Evolutionary conservation across 108 stramenopile genomes (phyloP).

Genomic region (Fragilaria radians): DNA sequence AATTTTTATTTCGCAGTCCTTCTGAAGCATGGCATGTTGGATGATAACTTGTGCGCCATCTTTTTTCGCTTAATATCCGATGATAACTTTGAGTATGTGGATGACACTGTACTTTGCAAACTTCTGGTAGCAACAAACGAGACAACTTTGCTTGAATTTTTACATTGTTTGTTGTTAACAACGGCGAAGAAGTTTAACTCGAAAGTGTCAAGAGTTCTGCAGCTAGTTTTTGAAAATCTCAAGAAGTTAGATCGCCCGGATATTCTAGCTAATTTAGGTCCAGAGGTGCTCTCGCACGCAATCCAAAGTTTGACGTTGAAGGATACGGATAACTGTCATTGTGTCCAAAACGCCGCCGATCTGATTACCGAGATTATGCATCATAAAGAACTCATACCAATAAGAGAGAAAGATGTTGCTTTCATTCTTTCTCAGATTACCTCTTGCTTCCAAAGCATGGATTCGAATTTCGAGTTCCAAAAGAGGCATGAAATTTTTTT

Average conservation of each 20-base stretch:
- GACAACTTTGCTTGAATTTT: neutral
- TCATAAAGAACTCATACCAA: slow-evolving; percentile 37
- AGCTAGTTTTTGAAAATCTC: slow-evolving; percentile 9
- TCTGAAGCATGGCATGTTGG: neutral
- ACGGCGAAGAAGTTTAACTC: neutral
- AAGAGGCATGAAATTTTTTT: slow-evolving; percentile 22
- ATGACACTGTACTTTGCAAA: neutral
- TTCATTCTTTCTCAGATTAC: slow-evolving; percentile 42
- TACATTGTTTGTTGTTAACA: neutral
- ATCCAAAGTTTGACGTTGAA: slow-evolving; percentile 1
- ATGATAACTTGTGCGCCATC: neutral
- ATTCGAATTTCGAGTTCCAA: neutral
- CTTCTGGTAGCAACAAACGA: neutral
- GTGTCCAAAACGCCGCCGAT: neutral
- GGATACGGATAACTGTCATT: neutral
- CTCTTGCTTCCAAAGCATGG: neutral
- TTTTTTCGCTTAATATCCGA: neutral
- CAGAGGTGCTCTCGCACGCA: neutral
- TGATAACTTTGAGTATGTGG: neutral
- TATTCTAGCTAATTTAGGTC: slow-evolving; percentile 6
- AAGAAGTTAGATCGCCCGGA: neutral
- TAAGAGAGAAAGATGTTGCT: slow-evolving; percentile 54
- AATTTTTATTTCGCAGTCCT: neutral
- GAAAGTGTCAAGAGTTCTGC: slow-evolving; percentile 6
- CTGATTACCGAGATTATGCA: slow-evolving; percentile 36